Evolutionary conservation across 1,284 basidiomycete species (phyloP), one percentile per base, ranked within the genome.

Genomic region (Naganishia cerealis): DNA sequence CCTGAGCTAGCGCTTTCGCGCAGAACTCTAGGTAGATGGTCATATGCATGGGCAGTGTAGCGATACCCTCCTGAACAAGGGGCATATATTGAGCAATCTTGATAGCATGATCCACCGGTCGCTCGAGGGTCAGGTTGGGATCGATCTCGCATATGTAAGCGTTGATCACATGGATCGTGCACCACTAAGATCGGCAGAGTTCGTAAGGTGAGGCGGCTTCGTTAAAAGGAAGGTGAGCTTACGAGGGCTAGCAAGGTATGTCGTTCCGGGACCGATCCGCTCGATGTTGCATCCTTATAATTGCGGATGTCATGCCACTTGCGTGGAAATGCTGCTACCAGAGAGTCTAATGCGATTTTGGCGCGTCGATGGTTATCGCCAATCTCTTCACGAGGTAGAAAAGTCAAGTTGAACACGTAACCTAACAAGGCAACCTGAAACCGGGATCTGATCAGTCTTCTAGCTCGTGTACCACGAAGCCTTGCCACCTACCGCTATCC

Each of bases 91-190:
- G 61, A 21, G 53, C 33, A 5, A 63, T 63, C 39, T 54, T 63
- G 24, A 33, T 63, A 8, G 61, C 61, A 40, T 63, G 61, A 26
- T 63, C 61, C n/a, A 63, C 50, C 13, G 61, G 61, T 54, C 61
- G 61, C 38, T 63, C 50, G 36, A 40, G 40, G 24, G 58, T 61
- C 10, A 63, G 46, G 13, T 24, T 54, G 6, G 50, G 50, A 12
- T 63, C 61, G 24, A 63, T 63, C 26, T 63, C 61, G 61, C 61
- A 63, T 38, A 63, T 63, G 24, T 63, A 63, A 40, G 61, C 50
- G 26, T 63, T 63, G 50, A 54, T 63, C 10, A 63, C 26, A 39
- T 63, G 61, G 2, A 63, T 33, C 12, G 61, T 38, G 38, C 50
- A 63, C 61, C 61, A 63, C 61, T 63, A 24, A 3, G 3, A 18